A percentile compares a stretch with the other conserved stretches of the same genome.
These are phyloP conservation scores for Cytospora mali DNA, from an alignment of 2,329 filamentous ascomycete genomes.

Conservation along the genomic window DNA sequence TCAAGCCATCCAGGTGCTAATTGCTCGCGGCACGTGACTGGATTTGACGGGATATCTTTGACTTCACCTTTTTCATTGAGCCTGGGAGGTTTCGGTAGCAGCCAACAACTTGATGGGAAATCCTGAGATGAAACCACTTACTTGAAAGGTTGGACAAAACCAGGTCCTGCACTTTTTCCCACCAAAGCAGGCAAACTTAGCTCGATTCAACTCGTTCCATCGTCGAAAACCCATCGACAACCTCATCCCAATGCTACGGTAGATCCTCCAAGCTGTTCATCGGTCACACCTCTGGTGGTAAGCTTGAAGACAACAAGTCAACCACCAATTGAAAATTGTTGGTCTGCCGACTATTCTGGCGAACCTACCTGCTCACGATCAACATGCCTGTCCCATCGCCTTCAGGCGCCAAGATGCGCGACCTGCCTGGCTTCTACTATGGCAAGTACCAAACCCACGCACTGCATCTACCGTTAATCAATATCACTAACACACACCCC, in stretches of 20 bases:
- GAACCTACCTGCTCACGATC: not conserved
- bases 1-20: not conserved
- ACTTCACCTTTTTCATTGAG: not conserved
- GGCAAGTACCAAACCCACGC: slow-evolving; percentile 12
- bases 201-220: not conserved
- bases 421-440: slow-evolving; percentile 30
- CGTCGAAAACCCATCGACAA: not conserved
- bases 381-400: not conserved
- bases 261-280: too few species aligned
- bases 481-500: not conserved
- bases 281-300: too few species aligned
- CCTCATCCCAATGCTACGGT: too few species aligned
- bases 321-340: too few species aligned
- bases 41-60: not conserved
- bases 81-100: not conserved
- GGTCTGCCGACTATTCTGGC: not conserved
- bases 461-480: not conserved
- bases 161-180: not conserved
- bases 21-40: not conserved
- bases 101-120: not conserved
- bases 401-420: slow-evolving; percentile 8
- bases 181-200: not conserved
- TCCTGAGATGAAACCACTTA: not conserved
- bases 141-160: not conserved
- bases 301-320: too few species aligned